Evolutionary conservation across 1,284 basidiomycete genomes (phyloP), one percentile per base, ranked within the genome.

Genomic region (Pseudozyma sp.): DNA sequence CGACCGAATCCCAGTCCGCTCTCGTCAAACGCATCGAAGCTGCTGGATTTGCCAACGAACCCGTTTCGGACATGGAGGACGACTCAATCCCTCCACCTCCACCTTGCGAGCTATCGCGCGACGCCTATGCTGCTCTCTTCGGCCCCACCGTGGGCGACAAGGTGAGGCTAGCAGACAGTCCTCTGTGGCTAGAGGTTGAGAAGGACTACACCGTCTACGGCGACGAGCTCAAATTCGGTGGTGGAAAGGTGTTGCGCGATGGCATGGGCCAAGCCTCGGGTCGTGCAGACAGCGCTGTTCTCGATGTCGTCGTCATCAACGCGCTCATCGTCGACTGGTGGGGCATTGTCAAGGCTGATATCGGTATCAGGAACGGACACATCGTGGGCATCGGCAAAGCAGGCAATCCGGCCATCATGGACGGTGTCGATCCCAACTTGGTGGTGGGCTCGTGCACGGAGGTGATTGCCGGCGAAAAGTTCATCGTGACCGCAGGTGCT

Each of bases 281-380:
- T 62, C 87, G 90, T 8, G 86, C 88, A 0, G 89, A 92, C 17
- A 77, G 79, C 0, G 90, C 93, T 51, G 89, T 91, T 0, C 88
- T 99, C 45, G 97, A 99, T 82, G 87, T 95, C 8, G 91, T 98
- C 54, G 93, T 99, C 79, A 97, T 94, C 43, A 99, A 97, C 82
- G 94, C 92, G 0, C 88, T 99, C 50, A 91, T 99, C 67, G 86
- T 99, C 44, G 95, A 99, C 84, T 97, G 93, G 92, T 90, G 90
- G 44, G 94, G 94, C 1, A 96, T 99, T 68, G 93, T 92, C 89
- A 98, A 98, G 88, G 96, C 96, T n/a, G 97, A 99, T 82, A 93
- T 99, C 54, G 97, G 97, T 42, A 88, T 99, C 69, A 94, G 92
- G 85, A 85, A 90, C 67, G 96, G 96, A 0, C 80, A 87, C 54